Conservation (phyloP, 345 rosid genomes). For the Ailanthus altissimus region DNA sequence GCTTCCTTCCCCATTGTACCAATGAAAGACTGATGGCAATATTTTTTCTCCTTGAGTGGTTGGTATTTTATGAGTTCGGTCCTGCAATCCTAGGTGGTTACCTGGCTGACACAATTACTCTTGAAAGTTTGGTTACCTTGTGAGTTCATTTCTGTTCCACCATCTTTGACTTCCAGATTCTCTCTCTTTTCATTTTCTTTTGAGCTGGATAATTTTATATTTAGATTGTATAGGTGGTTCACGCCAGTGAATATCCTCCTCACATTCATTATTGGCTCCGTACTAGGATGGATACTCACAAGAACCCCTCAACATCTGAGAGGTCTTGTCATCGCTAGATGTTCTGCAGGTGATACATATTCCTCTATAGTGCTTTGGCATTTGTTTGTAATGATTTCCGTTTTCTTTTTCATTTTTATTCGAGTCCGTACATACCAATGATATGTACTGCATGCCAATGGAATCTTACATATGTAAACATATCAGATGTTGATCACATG, state of each 20-base stretch:
- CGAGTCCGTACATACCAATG: not conserved
- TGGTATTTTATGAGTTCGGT: constrained; percentile 36
- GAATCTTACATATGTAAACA: not conserved
- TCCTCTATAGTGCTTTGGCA: not conserved
- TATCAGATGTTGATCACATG: not conserved
- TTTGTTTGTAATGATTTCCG: not conserved
- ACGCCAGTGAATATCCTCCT: constrained; percentile 50
- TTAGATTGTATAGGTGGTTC: constrained; percentile 42
- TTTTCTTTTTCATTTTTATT: not conserved
- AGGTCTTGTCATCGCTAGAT: constrained; percentile 53
- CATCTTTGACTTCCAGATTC: not conserved
- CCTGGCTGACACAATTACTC: constrained; percentile 31
- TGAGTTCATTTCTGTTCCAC: constrained; percentile 24
- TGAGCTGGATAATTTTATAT: not conserved
- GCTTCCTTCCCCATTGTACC: too few species aligned
- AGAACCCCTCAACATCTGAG: constrained; percentile 35
- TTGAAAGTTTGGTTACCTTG: constrained; percentile 28
- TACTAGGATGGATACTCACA: constrained; percentile 41
- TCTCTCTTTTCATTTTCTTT: too few species aligned
- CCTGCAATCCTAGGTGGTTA: constrained; percentile 34
- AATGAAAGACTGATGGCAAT: not conserved
- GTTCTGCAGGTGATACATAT: constrained; percentile 35
- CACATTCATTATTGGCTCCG: constrained; percentile 37
- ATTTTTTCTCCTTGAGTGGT: constrained; percentile 15
- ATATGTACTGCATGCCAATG: not conserved